These are phyloP conservation scores for Fusarium incarnatum DNA, from an alignment of 2,329 filamentous ascomycete genomes.

Conservation along the genomic window DNA sequence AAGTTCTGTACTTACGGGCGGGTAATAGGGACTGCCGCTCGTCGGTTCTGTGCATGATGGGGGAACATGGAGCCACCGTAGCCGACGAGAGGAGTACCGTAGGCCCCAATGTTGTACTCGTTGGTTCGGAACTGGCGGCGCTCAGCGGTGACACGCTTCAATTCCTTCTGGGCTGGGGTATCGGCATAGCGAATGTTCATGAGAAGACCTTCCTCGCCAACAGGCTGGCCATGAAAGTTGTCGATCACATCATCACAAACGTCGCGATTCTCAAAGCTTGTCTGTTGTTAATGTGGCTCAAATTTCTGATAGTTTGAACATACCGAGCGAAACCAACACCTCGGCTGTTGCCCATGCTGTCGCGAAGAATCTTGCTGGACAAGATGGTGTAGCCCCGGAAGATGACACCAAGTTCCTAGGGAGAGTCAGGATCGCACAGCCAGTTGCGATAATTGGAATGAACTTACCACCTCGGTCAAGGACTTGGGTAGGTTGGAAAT, in stretches of 20 bases:
- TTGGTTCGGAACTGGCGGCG: constrained; percentile 95
- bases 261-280: constrained; percentile 88
- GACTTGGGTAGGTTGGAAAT: constrained; percentile 95
- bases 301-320: constrained; percentile 43
- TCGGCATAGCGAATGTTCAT: constrained; percentile 97
- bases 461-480: constrained; percentile 86
- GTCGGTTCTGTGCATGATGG: constrained; percentile 54
- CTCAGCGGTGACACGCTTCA: constrained; percentile 96
- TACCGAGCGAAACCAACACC: constrained; percentile 98
- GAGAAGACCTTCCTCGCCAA: constrained; percentile 82
- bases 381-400: constrained; percentile 85
- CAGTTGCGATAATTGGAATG: neutral
- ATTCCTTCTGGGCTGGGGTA: constrained; percentile 93
- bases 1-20: constrained; percentile 47
- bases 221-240: constrained; percentile 82
- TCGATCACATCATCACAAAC: constrained; percentile 90
- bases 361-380: constrained; percentile 94
- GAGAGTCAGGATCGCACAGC: constrained; percentile 18
- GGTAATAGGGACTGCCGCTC: constrained; percentile 42
- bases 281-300: constrained; percentile 1
- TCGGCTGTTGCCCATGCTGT: constrained; percentile 90
- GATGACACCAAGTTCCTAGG: constrained; percentile 78
- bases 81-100: constrained; percentile 71
- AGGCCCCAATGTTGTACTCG: constrained; percentile 86
- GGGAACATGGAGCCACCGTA: constrained; percentile 57